Conservation (phyloP, 1,284 basidiomycete species). For the Pseudozyma flocculosa region DNA sequence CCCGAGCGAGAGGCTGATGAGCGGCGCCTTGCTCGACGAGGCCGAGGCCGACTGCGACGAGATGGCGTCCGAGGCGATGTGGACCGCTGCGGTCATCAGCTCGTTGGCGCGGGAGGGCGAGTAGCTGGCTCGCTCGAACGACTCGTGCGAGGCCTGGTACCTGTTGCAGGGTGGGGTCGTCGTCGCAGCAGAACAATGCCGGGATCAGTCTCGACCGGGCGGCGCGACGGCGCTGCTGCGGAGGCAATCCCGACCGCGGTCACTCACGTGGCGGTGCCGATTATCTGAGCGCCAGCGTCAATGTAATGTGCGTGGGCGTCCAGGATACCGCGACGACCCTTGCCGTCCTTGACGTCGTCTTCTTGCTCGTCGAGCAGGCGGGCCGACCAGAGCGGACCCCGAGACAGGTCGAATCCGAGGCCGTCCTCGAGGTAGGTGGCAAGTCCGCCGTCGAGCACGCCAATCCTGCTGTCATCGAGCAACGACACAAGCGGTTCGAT, state of each 20-base stretch:
- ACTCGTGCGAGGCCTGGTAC: constrained; percentile 43
- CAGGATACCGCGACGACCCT: constrained; percentile 30
- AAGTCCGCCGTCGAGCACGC: constrained; percentile 44
- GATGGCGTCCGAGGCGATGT: constrained; percentile 33
- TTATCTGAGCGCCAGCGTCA: constrained; percentile 42
- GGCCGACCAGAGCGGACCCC: constrained; percentile 44
- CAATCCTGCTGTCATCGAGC: constrained; percentile 25
- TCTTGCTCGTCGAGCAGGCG: constrained; percentile 37
- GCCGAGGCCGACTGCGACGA: neutral
- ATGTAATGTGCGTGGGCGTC: constrained; percentile 46
- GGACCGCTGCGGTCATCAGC: constrained; percentile 42
- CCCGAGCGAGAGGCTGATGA: constrained; percentile 41
- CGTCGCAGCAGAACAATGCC: neutral
- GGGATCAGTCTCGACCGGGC: too few species aligned
- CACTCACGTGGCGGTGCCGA: constrained; percentile 39
- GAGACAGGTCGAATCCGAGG: constrained; percentile 38
- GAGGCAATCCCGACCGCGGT: neutral
- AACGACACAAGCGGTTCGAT: constrained; percentile 11
- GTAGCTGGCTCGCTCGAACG: constrained; percentile 34
- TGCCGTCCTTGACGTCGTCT: constrained; percentile 23
- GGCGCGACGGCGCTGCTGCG: neutral
- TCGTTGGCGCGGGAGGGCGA: constrained; percentile 14
- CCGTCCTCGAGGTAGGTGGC: constrained; percentile 51
- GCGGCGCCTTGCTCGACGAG: constrained; percentile 5
- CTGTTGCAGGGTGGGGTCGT: neutral